Conservation (phyloP, 371 early-diverging fungal species). For the Mycotypha africana region DNA sequence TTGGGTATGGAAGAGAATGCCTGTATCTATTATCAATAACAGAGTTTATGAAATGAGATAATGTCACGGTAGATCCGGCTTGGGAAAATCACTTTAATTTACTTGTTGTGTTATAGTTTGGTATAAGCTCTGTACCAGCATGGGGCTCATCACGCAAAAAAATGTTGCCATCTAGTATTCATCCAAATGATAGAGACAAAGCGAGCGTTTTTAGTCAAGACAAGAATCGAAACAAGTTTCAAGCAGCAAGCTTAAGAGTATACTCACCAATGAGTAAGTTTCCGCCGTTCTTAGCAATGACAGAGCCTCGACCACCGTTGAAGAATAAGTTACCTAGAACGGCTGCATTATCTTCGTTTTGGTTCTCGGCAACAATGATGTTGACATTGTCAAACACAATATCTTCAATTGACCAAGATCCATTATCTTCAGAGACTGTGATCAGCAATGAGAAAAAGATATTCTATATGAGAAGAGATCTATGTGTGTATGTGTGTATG, state of each 20-base stretch:
- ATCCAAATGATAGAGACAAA: neutral
- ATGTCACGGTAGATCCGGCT: no score
- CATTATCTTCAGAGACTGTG: slow-evolving; percentile 6
- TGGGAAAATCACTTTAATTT: no score
- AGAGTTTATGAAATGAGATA: neutral
- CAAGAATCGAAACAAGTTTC: no score
- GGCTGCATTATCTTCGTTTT: slow-evolving; percentile 24
- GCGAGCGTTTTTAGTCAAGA: neutral
- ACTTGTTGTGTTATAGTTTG: slow-evolving; percentile 29
- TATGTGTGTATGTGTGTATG: neutral
- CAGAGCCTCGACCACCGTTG: slow-evolving; percentile 30
- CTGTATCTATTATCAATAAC: slow-evolving; percentile 17
- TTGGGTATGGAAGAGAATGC: slow-evolving; percentile 29
- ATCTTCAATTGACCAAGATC: slow-evolving; percentile 30
- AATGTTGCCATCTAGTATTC: slow-evolving; percentile 29
- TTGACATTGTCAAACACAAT: slow-evolving; percentile 41
- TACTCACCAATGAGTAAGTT: slow-evolving; percentile 28
- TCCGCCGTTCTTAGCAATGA: slow-evolving; percentile 21
- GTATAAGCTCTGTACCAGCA: slow-evolving; percentile 17
- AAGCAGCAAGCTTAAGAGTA: no score
- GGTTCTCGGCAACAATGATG: slow-evolving; percentile 17
- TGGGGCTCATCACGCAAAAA: slow-evolving; percentile 34
- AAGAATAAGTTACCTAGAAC: slow-evolving; percentile 33
- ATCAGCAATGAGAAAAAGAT: no score
- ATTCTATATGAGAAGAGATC: no score